Base-by-base conservation (phyloP, 441 rosid genomes). In the Codiaeum variegatum region DNA sequence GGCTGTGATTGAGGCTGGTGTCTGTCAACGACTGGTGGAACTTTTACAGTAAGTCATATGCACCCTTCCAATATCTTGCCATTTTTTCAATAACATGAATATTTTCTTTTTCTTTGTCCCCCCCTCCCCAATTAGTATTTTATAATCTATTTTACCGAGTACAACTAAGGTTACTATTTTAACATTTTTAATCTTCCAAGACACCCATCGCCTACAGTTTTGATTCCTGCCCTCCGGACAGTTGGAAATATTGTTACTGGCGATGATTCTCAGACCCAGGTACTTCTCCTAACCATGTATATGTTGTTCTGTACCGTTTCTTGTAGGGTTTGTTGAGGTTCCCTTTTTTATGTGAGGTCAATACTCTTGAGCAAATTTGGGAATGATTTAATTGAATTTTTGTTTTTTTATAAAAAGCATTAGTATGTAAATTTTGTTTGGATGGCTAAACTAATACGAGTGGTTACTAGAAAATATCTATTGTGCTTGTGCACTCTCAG, bases 1-100 rank as follows among this genome's bases (percentile, higher is more conserved):
- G 68, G 77, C 87, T 78, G 91, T 87, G 26, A 84, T 90, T 21
- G 84, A 87, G 49, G 85, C 86, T 0, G 85, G 85, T 68, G 88
- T 90, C 28, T 85, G 86, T 66, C 82, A 80, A 54, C 83, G 87
- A 75, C 88, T 90, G 42, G 82, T 86, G 56, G 88, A 84, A 69
- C 88, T 87, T 75, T 83, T 88, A 36, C 69, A 73, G 91, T 88
- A 63, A 83, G 90, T 85, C 12, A 49, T 13, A 40, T 46, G 4
- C 11, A 21, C 29, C 2, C 10, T 18, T 31, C 13, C 29, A n/a
- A 26, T 72, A 16, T 40, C 16, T 4, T 40, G 44, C 52, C n/a
- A 16, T 16, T 47, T 47, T 18, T 47, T 5, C 52, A 47, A 47
- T 47, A 47, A 18, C 52, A 47, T 16, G 18, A 47, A 47, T n/a